Evolutionary conservation across 2,329 filamentous ascomycete species (phyloP), one percentile per base, ranked within the genome.

Genomic region (Arthrinium puccinioides): DNA sequence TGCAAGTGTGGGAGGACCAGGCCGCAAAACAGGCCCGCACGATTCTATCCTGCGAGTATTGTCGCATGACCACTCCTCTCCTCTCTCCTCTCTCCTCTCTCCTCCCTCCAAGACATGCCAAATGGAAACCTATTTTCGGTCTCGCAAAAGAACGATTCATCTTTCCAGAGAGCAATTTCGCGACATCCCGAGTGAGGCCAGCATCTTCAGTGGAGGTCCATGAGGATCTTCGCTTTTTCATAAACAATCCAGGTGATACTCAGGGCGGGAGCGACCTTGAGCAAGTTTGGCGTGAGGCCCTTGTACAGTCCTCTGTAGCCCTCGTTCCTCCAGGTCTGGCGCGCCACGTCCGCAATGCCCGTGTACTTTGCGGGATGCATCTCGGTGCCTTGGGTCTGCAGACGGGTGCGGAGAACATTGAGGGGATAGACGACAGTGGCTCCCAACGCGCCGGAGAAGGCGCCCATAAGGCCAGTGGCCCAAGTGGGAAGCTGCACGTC

Each of bases 231-330:
- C 38, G 85, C 79, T 55, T 92, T 92, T 64, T 95, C 88, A 56
- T 95, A 95, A 43, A 92, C 84, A 53, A 94, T 79, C 70, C 92
- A 95, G 38, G 87, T 89, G 57, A 98, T 97, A 52, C 88, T 95
- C 37, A 98, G 82, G 21, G 92, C 88, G 3, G 92, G 92, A 9
- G 92, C 88, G 24, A 98, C 92, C 68, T 98, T 98, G 50, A 98
- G 71, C 26, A 98, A 69, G 57, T 97, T 98, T 5, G 92, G 92
- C 28, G 90, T 95, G 46, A 97, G 69, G 2, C 92, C 92, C 62
- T 94, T 95, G 71, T 95, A 98, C 40, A 98, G 69, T 3, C 92
- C 92, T 41, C 85, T 74, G 25, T 85, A 58, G 1, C 92, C 92
- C 63, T 98, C 92, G 34, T 83, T 79, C 49, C 80, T 72, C 24